Conservation (phyloP, 2,329 filamentous ascomycete species). For the Fusarium haematococcum region DNA sequence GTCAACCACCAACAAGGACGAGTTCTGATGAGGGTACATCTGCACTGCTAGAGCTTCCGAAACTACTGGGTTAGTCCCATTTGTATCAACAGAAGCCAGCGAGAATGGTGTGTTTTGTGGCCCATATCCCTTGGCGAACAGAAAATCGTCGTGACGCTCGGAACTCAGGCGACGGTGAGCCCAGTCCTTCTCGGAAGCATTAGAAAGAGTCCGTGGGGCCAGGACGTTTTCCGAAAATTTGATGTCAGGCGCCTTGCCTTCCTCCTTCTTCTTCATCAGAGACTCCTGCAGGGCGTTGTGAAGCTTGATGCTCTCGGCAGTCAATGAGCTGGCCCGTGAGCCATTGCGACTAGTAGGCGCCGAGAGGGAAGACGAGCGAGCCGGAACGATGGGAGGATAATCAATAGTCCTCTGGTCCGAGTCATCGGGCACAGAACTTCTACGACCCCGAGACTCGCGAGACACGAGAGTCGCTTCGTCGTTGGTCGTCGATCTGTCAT, state of each 20-base stretch:
- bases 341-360: conserved; percentile 70
- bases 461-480: conserved; percentile 59
- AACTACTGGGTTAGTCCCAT: conserved; percentile 70
- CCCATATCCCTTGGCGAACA: conserved; percentile 64
- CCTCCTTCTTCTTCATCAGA: conserved; percentile 37
- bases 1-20: conserved; percentile 70
- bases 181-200: conserved; percentile 50
- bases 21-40: conserved; percentile 74
- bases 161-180: conserved; percentile 50
- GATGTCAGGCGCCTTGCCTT: conserved; percentile 24
- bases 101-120: conserved; percentile 73
- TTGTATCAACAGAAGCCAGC: conserved; percentile 70
- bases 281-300: conserved; percentile 57
- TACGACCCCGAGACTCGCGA: conserved; percentile 53
- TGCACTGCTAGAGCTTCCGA: conserved; percentile 72
- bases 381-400: conserved; percentile 68
- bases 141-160: conserved; percentile 65
- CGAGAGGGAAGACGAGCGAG: conserved; percentile 70
- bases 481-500: conserved; percentile 56
- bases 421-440: conserved; percentile 61
- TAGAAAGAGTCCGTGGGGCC: conserved; percentile 15
- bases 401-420: conserved; percentile 69
- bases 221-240: conserved; percentile 23
- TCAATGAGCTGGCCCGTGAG: conserved; percentile 67
- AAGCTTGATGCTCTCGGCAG: conserved; percentile 68